A percentile compares a stretch with the other conserved stretches of the same genome.
Conservation (phyloP, 2,329 filamentous ascomycete species). For the Lasiodiplodia gonubiensis region DNA sequence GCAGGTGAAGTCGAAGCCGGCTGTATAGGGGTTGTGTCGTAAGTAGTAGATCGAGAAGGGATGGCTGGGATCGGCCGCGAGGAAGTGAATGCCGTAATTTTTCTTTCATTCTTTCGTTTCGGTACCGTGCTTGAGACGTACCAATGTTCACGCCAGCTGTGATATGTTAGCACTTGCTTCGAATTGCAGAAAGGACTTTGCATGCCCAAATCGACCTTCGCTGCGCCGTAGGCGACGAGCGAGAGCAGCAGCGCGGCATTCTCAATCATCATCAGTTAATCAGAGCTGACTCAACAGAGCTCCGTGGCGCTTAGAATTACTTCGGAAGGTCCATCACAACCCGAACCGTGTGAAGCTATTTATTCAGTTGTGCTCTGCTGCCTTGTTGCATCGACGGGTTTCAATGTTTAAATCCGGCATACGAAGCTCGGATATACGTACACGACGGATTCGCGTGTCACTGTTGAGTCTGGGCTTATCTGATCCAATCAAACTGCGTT, state of each 20-base stretch:
- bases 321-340: not conserved
- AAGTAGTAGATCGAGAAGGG: too few relatives aligned
- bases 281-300: too few relatives aligned
- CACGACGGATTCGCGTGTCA: not conserved
- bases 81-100: too few relatives aligned
- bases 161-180: not conserved
- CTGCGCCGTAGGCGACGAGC: not conserved
- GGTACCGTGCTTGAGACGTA: not conserved
- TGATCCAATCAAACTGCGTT: not conserved
- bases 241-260: not conserved
- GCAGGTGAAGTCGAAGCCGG: conserved; percentile 43
- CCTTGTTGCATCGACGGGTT: not conserved
- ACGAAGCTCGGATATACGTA: not conserved
- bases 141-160: conserved; percentile 6
- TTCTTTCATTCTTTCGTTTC: too few relatives aligned
- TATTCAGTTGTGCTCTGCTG: not conserved
- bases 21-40: conserved; percentile 36
- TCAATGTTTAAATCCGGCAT: not conserved
- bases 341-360: too few relatives aligned
- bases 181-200: not conserved
- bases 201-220: not conserved
- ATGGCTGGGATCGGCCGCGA: too few relatives aligned
- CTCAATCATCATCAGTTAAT: not conserved
- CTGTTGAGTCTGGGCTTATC: too few relatives aligned
- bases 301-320: not conserved